Evolutionary conservation across 176 grass and related monocot species (phyloP), one percentile per base, ranked within the genome.

Genomic region (Zea luxurians): DNA sequence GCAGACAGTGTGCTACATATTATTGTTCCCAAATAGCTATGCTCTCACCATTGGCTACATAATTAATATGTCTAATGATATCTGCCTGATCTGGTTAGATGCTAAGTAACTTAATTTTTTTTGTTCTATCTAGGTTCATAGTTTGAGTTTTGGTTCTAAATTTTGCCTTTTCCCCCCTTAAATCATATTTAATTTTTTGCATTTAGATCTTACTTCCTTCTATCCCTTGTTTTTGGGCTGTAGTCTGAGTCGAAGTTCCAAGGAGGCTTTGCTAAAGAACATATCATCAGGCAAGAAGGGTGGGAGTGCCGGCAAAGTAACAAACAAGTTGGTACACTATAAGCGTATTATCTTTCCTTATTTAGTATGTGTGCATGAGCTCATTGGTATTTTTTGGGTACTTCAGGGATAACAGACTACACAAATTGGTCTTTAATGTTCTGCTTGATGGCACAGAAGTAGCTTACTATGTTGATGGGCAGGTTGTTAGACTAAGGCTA

Each of bases 391-490:
- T 59, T 43, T 6, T 37, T 52, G 4, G 18, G 4, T 74, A 55
- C 45, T 64, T 57, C 79, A 93, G 91, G 79, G 86, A 93, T 78
- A 83, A 61, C 15, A 86, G 91, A 11, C 55, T 93, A 70, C 91
- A 93, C 80, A 93, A 93, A 84, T 72, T 93, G 78, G 88, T 93
- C 4, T 93, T 93, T 55, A 91, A 81, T 86, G 86, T 93, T 68
- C 86, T 93, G 85, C 91, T 87, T 90, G 88, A 93, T 78, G 91
- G 91, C 44, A 93, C 91, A 20, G 91, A 93, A 88, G 82, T 93
- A 80, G 86, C 82, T 52, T 93, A 93, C 78, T 93, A 84, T 82
- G 88, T 93, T 91, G 85, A 87, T 27, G 91, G 91, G 61, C 71
- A 91, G 91, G 91, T 93, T 83, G 75, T 83, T 87, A 82, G 44